phyloP scores from a whole-genome alignment of 2,329 filamentous ascomycete species.

The Pseudogymnoascus sp. region DNA sequence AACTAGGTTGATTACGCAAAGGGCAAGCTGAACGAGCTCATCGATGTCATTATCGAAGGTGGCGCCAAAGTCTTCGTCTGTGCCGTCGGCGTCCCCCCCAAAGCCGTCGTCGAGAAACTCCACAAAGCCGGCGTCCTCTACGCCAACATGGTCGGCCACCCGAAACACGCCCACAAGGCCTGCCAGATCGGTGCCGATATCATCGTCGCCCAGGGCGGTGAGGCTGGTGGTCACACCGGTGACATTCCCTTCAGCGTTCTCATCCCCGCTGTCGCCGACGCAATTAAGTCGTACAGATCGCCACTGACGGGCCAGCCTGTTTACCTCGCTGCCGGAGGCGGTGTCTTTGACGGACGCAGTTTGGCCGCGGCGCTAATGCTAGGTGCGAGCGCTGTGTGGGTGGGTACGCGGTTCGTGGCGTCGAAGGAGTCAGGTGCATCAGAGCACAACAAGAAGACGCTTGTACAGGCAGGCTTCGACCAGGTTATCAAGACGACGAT shows the following conservation, averaged over 20 bases:
- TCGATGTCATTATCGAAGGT: constrained; percentile 88
- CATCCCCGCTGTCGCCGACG: constrained; percentile 83
- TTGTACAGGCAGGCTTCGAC: constrained; percentile 69
- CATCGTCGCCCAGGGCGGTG: constrained; percentile 96
- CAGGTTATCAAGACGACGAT: constrained; percentile 93
- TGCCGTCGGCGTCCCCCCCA: constrained; percentile 88
- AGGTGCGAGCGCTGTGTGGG: constrained; percentile 88
- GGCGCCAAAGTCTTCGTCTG: constrained; percentile 93
- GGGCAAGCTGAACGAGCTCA: constrained; percentile 86
- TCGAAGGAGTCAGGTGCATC: constrained; percentile 91
- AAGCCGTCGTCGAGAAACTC: constrained; percentile 79
- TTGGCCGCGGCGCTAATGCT: constrained; percentile 88
- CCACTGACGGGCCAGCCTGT: constrained; percentile 82
- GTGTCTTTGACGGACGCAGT: constrained; percentile 86
- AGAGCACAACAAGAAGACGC: constrained; percentile 89
- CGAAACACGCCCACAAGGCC: constrained; percentile 97
- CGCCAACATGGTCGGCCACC: constrained; percentile 99
- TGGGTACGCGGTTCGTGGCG: constrained; percentile 93
- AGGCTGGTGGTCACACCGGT: constrained; percentile 94
- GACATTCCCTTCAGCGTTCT: constrained; percentile 87
- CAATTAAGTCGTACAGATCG: constrained; percentile 73
- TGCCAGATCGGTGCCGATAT: constrained; percentile 87
- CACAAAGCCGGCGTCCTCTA: constrained; percentile 84
- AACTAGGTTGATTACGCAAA: constrained; percentile 98
- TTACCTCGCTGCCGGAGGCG: constrained; percentile 90